These are phyloP conservation scores for Arthroderma sp. DNA, from an alignment of 2,329 filamentous ascomycete genomes.

Conservation along the genomic window DNA sequence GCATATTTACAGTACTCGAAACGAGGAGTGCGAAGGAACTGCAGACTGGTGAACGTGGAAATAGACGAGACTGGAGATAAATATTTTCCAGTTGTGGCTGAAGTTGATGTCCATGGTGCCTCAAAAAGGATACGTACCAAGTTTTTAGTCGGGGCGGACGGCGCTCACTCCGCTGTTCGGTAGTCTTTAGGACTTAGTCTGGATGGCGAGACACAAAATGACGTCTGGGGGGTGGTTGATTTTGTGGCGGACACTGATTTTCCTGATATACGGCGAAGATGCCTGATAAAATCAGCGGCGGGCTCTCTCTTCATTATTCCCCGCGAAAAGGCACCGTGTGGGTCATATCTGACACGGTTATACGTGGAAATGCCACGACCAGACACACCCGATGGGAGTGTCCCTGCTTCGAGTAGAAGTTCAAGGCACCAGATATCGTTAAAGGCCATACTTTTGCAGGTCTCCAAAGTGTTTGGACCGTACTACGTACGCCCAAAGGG, in stretches of 20 bases:
- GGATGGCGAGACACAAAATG: constrained; percentile 54
- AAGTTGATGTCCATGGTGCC: constrained; percentile 19
- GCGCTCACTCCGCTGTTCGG: constrained; percentile 53
- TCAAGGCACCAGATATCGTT: no score
- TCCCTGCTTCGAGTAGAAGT: neutral
- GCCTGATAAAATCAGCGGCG: constrained; percentile 59
- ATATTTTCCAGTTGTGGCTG: constrained; percentile 24
- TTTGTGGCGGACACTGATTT: constrained; percentile 60
- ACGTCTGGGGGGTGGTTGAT: constrained; percentile 68
- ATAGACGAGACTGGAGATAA: constrained; percentile 39
- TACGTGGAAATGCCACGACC: constrained; percentile 35
- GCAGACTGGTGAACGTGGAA: constrained; percentile 49
- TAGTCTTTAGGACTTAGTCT: constrained; percentile 39
- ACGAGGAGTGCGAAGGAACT: constrained; percentile 46
- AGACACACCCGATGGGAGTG: neutral
- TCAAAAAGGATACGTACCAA: constrained; percentile 44
- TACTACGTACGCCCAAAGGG: constrained; percentile 29
- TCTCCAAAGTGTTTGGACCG: constrained; percentile 35
- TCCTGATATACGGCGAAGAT: constrained; percentile 68
- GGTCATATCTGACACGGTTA: constrained; percentile 57
- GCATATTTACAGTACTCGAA: constrained; percentile 52
- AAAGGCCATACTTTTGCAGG: no score
- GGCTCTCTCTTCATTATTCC: constrained; percentile 74
- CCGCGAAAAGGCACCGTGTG: constrained; percentile 46
- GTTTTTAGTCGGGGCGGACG: constrained; percentile 60